These are phyloP conservation scores for Prunus davidiana DNA, from an alignment of 306 rosid genomes.

Conservation along the genomic window DNA sequence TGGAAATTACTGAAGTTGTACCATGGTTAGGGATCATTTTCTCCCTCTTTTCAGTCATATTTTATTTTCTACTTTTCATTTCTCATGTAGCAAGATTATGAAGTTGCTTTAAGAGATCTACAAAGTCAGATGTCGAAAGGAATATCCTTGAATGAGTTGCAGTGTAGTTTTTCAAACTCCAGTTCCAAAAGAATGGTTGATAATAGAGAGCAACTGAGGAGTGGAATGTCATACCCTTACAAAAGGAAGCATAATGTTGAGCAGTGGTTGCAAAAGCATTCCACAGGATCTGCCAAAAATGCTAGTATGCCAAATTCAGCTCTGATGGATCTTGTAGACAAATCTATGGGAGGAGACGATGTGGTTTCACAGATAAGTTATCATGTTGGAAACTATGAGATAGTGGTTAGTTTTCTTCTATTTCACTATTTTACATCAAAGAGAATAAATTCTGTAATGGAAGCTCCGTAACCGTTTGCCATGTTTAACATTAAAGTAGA, in stretches of 20 bases:
- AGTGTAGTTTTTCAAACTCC: constrained; percentile 14
- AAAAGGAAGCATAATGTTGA: constrained; percentile 27
- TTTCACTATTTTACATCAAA: neutral
- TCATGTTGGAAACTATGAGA: constrained; percentile 25
- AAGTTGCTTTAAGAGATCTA: constrained; percentile 19
- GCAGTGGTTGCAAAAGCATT: constrained; percentile 36
- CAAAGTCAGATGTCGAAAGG: constrained; percentile 26
- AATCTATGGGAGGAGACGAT: constrained; percentile 17
- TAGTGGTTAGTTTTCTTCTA: constrained; percentile 33
- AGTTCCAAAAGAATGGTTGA: constrained; percentile 9
- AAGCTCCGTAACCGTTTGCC: neutral
- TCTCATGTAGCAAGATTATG: constrained; percentile 28
- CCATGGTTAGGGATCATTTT: neutral
- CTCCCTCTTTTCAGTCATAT: neutral
- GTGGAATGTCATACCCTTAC: constrained; percentile 14
- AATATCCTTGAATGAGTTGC: constrained; percentile 23
- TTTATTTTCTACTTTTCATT: neutral
- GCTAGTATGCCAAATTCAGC: constrained; percentile 12
- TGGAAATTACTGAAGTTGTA: neutral
- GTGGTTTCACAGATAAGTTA: constrained; percentile 25
- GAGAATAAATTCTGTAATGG: neutral
- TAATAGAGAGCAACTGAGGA: constrained; percentile 19
- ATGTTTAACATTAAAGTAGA: neutral
- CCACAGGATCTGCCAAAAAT: constrained; percentile 14
- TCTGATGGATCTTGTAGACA: constrained; percentile 29